phyloP scores from a whole-genome alignment of 176 grass and related monocot genomes.

The maize (Zea mays) region Zm-B73-REFERENCE-NAM-5.0 NC_050097.1:66884001-66884500 shows the following conservation, averaged over 20 bases:
- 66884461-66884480: constrained; percentile 35
- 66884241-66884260: constrained; percentile 58
- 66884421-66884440: constrained; percentile 85
- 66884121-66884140: not conserved
- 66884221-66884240: constrained; percentile 4
- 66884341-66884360: constrained; percentile 62
- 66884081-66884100: not conserved
- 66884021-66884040: not conserved
- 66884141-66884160: not conserved
- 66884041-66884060: not conserved
- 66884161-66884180: not conserved
- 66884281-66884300: constrained; percentile 62
- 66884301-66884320: constrained; percentile 61
- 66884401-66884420: constrained; percentile 75
- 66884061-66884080: not conserved
- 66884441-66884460: constrained; percentile 49
- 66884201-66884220: not conserved
- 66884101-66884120: not conserved
- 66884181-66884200: constrained; percentile 7
- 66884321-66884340: constrained; percentile 49
- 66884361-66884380: constrained; percentile 59
- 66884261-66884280: constrained; percentile 81
- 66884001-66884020: not conserved
- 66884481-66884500: constrained; percentile 16
- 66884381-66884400: constrained; percentile 63